Percentiles rank a stretch among this genome's conserved stretches.
Evolutionary conservation across 495 filamentous ascomycete species (phyloP).

Genomic region (Aspergillus hancockii): DNA sequence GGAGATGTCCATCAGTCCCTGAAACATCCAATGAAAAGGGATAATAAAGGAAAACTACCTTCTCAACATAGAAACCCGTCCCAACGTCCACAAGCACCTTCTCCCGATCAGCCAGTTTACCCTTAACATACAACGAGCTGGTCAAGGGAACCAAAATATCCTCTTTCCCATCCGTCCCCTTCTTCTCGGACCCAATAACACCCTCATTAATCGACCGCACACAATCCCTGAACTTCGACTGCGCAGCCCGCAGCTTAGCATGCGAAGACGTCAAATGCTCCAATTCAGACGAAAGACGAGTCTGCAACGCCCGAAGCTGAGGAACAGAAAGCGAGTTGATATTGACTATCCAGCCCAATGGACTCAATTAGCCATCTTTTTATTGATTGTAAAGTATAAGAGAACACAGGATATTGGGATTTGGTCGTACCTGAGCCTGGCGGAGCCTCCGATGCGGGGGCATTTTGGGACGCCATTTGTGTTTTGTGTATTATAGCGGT

Average conservation of each 20-base stretch:
- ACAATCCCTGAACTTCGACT: constrained; percentile 90
- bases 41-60: constrained; percentile 51
- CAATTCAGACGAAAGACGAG: constrained; percentile 92
- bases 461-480: constrained; percentile 21
- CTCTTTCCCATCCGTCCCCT: constrained; percentile 36
- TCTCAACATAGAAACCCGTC: constrained; percentile 96
- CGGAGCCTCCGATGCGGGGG: constrained; percentile 24
- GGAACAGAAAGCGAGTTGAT: constrained; percentile 57
- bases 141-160: constrained; percentile 88
- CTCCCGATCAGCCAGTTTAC: constrained; percentile 70
- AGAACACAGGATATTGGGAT: background rate
- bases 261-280: constrained; percentile 90
- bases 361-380: background rate
- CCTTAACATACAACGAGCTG: constrained; percentile 90
- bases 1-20: background rate
- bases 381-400: too few species aligned
- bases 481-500: background rate
- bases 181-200: constrained; percentile 43
- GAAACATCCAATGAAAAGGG: constrained; percentile 3
- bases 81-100: constrained; percentile 93
- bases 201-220: constrained; percentile 69
- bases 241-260: constrained; percentile 82
- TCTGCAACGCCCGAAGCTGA: constrained; percentile 73
- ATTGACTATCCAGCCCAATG: constrained; percentile 51
- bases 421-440: constrained; percentile 15